phyloP scores from a whole-genome alignment of 345 rosid species.

The Cardamine chenopodiifolia region DNA sequence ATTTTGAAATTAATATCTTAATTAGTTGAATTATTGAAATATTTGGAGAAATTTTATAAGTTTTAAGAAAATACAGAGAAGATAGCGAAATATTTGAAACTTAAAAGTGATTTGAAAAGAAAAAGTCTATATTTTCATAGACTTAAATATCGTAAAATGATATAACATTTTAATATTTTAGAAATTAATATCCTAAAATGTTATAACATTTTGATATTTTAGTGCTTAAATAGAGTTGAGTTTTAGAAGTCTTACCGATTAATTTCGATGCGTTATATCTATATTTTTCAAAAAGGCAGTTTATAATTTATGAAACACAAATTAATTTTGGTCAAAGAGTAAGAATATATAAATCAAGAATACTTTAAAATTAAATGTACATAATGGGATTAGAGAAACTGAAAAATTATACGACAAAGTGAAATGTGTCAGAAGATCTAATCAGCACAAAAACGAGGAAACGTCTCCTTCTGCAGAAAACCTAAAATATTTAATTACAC shows the following conservation, averaged over 20 bases:
- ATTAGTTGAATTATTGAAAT: too few species aligned
- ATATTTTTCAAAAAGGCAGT: not conserved
- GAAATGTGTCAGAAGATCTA: constrained; percentile 61
- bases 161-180: too few species aligned
- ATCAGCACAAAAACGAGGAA: constrained; percentile 84
- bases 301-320: not conserved
- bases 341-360: not conserved
- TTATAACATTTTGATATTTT: not conserved
- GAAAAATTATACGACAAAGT: constrained; percentile 36
- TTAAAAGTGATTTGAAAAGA: too few species aligned
- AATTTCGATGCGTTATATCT: not conserved
- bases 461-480: constrained; percentile 67
- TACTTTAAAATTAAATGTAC: not conserved
- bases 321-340: not conserved
- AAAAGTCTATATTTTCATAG: too few species aligned
- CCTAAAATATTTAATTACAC: constrained; percentile 41
- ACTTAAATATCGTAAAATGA: too few species aligned
- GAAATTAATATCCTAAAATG: too few species aligned
- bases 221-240: not conserved
- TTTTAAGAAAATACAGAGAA: too few species aligned
- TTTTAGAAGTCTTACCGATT: not conserved
- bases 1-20: too few species aligned
- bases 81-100: too few species aligned
- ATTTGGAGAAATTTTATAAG: too few species aligned
- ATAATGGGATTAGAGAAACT: constrained; percentile 22